Percentiles rank a stretch among this genome's conserved stretches.
Evolutionary conservation across 257 asterid genomes (phyloP).

Genomic region (Cordia subcordata): DNA sequence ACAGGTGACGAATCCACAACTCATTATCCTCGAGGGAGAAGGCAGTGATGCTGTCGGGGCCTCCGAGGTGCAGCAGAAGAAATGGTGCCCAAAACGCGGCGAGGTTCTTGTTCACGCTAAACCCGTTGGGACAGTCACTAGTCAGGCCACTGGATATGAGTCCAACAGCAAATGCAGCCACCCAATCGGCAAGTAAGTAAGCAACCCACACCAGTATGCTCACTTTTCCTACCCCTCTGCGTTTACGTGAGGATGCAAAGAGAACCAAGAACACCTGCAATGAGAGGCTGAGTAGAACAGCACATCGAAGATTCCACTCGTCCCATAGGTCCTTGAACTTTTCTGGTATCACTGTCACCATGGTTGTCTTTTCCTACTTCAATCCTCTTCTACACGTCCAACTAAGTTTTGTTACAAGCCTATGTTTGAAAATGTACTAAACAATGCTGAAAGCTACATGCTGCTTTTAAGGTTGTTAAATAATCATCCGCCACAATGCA

Average conservation of each 20-base stretch:
- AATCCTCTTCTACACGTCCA: no score
- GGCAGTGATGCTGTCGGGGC: conserved; percentile 45
- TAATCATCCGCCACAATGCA: no score
- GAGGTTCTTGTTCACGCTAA: not conserved
- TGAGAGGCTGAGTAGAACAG: conserved; percentile 19
- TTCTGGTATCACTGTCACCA: not conserved
- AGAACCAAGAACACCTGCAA: conserved; percentile 13
- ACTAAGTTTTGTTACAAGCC: no score
- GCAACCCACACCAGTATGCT: conserved; percentile 7
- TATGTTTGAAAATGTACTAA: no score
- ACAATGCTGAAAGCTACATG: no score
- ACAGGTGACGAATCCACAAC: conserved; percentile 33
- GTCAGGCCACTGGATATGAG: conserved; percentile 12
- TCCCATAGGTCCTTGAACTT: conserved; percentile 7
- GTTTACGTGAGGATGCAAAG: conserved; percentile 4
- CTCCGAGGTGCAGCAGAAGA: conserved; percentile 19
- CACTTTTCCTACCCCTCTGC: not conserved
- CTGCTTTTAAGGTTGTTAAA: no score
- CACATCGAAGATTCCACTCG: conserved; percentile 17
- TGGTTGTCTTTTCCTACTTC: no score
- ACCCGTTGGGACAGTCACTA: not conserved
- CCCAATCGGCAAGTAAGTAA: conserved; percentile 25
- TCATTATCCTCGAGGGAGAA: conserved; percentile 41
- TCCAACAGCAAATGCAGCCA: conserved; percentile 21
- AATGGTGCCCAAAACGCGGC: conserved; percentile 17